Conservation (phyloP, 108 stramenopile species). For the Epithemia pelagica region DNA sequence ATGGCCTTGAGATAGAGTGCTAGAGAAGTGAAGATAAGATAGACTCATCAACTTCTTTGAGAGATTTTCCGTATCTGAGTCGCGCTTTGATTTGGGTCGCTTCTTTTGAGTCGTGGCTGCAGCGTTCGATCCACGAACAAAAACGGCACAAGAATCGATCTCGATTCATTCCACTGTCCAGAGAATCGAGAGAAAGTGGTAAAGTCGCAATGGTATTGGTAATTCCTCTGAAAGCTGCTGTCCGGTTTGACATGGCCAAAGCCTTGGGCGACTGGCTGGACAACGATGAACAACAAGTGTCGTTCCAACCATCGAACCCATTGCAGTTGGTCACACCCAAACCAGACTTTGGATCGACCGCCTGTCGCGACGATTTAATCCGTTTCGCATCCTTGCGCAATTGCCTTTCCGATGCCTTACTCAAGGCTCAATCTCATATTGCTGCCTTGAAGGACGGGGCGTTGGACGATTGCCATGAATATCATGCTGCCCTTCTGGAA, state of each 20-base stretch:
- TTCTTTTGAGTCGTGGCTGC: too few species aligned
- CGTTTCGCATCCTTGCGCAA: slow-evolving; percentile 42
- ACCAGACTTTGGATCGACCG: slow-evolving; percentile 29
- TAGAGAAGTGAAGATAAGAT: too few species aligned
- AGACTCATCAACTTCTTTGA: too few species aligned
- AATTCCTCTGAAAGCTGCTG: slow-evolving; percentile 37
- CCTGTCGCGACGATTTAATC: slow-evolving; percentile 35
- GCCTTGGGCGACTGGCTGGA: slow-evolving; percentile 48
- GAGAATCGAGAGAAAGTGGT: too few species aligned
- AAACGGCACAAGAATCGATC: too few species aligned
- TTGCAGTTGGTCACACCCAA: slow-evolving; percentile 25
- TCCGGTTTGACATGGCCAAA: slow-evolving; percentile 28
- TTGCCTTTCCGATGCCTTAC: slow-evolving; percentile 27
- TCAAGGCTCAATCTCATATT: slow-evolving; percentile 28
- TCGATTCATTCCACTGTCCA: too few species aligned
- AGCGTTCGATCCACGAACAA: too few species aligned
- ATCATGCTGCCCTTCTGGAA: slow-evolving; percentile 42
- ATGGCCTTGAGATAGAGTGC: not conserved
- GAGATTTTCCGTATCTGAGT: too few species aligned
- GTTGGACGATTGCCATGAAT: slow-evolving; percentile 41
- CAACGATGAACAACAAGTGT: slow-evolving; percentile 8
- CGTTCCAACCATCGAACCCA: slow-evolving; percentile 9
- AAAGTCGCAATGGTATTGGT: not conserved
- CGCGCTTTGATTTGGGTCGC: too few species aligned
- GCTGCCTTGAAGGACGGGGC: slow-evolving; percentile 22